Base-by-base conservation (phyloP, 805 yeast species). In the Kazachstania viticola region DNA sequence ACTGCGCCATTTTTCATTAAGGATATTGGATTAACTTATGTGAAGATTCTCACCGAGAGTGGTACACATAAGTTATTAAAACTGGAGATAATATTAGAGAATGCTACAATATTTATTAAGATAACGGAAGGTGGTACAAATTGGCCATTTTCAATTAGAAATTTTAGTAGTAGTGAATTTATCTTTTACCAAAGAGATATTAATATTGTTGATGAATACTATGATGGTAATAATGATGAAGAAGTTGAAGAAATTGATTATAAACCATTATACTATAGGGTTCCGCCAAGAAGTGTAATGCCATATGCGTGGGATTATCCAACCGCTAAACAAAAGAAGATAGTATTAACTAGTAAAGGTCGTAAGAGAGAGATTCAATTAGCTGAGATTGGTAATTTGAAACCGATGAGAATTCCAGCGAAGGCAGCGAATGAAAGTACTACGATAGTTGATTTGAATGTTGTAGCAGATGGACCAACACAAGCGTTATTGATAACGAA, bases 291-390 rank as follows among this genome's bases (percentile, higher is more conserved):
- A 47, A 81, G 95, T 57, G 94, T 84, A 2, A 91, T 91, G 97
- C 95, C 97, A 0, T 91, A 91, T 54, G 83, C 98, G 0, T 91
- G 95, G 87, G 98, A 91, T 53, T 91, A 71, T 57, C 98, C 98
- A 1, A 84, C 93, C 32, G 96, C 95, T 0, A 61, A 71, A 8
- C 69, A 78, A 28, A 87, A 85, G 52, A 95, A 87, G 48, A 58
- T 91, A 21, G 67, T 84, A 3, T 55, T 91, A 21, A 64, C 85
- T 36, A 66, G 79, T 9, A 78, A 77, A 30, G 80, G 81, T 1
- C 65, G 77, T 18, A 87, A 80, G 48, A 66, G 96, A 36, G 72
- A 74, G 29, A 68, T 93, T 14, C 93, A 84, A 46, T 58, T 91
- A 32, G 91, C 94, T 0, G 97, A 91, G 53, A 88, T 91, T 45